phyloP scores from a whole-genome alignment of 225 moss, liverwort and hornwort genomes.

The Pseudoscleropodium purum region DNA sequence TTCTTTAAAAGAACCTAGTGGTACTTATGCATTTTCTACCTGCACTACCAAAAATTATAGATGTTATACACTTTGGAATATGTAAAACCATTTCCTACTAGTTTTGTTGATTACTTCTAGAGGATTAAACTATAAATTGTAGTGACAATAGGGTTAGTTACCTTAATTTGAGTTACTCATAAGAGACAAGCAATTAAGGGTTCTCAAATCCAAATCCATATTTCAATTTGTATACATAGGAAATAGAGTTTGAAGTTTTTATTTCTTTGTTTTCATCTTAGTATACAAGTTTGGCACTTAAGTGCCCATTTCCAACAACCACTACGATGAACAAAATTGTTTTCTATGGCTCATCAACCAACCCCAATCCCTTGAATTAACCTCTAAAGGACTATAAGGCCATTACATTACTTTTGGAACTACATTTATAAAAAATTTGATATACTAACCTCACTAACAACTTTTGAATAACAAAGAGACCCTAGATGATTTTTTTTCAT shows the following conservation, averaged over 20 bases:
- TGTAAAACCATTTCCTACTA: not conserved
- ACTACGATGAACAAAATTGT: not conserved
- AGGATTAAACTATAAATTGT: no score
- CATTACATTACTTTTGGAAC: no score
- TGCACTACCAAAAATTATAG: fast-evolving
- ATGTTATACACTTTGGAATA: not conserved
- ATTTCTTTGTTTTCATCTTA: not conserved
- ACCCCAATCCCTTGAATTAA: no score
- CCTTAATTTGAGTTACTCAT: not conserved
- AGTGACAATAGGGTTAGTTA: no score
- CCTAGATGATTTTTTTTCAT: no score
- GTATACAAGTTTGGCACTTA: not conserved
- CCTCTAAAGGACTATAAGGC: no score
- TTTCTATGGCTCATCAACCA: no score
- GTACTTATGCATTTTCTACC: not conserved
- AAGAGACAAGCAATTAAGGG: not conserved
- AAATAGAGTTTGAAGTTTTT: not conserved
- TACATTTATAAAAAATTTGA: no score
- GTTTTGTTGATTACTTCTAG: no score
- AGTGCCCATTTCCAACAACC: no score
- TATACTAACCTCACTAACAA: no score
- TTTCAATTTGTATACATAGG: not conserved
- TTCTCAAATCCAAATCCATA: not conserved
- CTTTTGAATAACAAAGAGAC: no score
- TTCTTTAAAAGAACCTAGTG: fast-evolving